Percentiles rank a stretch among this genome's conserved stretches.
These are phyloP conservation scores for Plectranthus barbatus DNA, from an alignment of 257 asterid species.

Conservation along the genomic window DNA sequence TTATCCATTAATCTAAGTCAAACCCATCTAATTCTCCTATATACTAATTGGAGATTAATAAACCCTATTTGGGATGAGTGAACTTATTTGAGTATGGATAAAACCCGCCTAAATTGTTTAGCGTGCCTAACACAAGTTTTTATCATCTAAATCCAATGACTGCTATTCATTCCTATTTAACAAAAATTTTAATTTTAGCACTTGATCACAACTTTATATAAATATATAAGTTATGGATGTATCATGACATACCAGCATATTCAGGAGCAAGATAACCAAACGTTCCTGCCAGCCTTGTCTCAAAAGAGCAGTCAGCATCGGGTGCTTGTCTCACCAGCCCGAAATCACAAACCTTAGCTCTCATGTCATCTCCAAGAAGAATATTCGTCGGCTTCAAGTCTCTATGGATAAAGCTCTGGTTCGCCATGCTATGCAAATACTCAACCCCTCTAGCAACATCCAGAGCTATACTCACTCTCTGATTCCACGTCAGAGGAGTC, in stretches of 20 bases:
- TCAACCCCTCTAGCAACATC: slow-evolving; percentile 93
- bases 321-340: slow-evolving; percentile 82
- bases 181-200: too few species aligned
- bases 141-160: too few species aligned
- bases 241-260: slow-evolving; percentile 53
- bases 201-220: too few species aligned
- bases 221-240: too few species aligned
- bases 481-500: slow-evolving; percentile 61
- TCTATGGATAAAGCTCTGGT: slow-evolving; percentile 82
- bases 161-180: too few species aligned
- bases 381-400: slow-evolving; percentile 86
- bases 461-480: slow-evolving; percentile 60
- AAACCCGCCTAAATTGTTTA: too few species aligned
- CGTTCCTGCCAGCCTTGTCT: slow-evolving; percentile 81
- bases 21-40: too few species aligned
- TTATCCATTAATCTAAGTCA: too few species aligned
- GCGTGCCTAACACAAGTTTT: too few species aligned
- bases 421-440: slow-evolving; percentile 73
- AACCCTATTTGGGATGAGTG: too few species aligned
- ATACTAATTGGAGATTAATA: too few species aligned
- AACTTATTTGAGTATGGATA: too few species aligned
- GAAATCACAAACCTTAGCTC: slow-evolving; percentile 92
- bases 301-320: slow-evolving; percentile 48
- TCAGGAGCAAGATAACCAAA: slow-evolving; percentile 98
- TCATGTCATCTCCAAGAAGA: slow-evolving; percentile 75